Base-by-base conservation (phyloP, 106 monocot species). In the Dendrobium nobile region DNA sequence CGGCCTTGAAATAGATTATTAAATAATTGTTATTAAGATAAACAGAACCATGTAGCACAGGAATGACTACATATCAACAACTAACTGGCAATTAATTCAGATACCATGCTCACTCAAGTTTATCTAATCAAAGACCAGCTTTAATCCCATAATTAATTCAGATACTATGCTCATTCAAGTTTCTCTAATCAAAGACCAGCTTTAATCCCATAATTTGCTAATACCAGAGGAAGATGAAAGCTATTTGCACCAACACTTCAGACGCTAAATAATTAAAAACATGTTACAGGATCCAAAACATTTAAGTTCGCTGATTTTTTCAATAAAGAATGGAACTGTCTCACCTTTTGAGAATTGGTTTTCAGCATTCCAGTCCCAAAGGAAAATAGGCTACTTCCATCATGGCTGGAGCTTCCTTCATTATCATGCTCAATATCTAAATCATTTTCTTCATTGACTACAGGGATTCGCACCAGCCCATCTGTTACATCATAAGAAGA, bases 311-410 rank as follows among this genome's bases (percentile, higher is more conserved):
- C 28, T 33, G 70, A 37, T 15, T 31, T 70, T 31, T 28, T 70
- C 37, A 28, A 33, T 70, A 70, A 3, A 70, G 15, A 3, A 70
- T 13, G 33, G 3, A 33, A 33, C 13, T 28, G 43, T 16, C 44
- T 82, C 73, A 93, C 98, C 91, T 93, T 88, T 79, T 85, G 84
- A 78, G 82, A 81, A 79, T 61, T 54, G 64, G 68, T 47, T 79
- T 86, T 91, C 22, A 90, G 84, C 64, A 83, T 81, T 80, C 86
- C 85, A 11, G 92, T 79, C 70, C 82, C 87, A 82, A 98, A 98
- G 41, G 92, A 88, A 82, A 95, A 98, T 68, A 87, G 77, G 82
- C 84, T 87, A 61, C 83, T 83, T 73, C 91, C 88, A 78, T 84
- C 86, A 83, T 59, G 77, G 64, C 54, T 73, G 54, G 84, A 70